Percentiles rank a stretch among this genome's conserved stretches.
These are phyloP conservation scores for Amanita subjunquillea DNA, from an alignment of 768 basidiomycete species.

Conservation along the genomic window DNA sequence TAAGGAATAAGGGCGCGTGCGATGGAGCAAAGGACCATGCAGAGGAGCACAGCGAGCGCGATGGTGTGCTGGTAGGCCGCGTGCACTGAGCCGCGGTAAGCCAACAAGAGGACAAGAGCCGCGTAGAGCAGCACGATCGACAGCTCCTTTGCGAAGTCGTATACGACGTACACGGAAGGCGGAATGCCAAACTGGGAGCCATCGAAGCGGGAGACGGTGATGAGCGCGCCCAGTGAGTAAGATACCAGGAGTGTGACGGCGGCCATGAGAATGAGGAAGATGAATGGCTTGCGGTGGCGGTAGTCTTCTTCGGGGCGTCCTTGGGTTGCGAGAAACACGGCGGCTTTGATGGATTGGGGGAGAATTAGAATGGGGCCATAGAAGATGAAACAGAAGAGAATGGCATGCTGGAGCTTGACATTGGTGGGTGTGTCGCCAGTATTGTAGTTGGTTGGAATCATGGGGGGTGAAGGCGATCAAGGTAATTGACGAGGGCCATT, in stretches of 20 bases:
- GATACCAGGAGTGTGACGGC: not conserved
- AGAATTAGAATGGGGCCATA: not conserved
- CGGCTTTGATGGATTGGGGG: not conserved
- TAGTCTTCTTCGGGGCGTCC: not conserved
- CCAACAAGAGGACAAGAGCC: not conserved
- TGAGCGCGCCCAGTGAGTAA: not conserved
- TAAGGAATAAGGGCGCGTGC: not conserved
- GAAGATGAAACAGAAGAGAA: slow-evolving; percentile 1
- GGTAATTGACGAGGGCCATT: too few species aligned
- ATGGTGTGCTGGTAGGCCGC: not conserved
- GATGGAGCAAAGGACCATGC: not conserved
- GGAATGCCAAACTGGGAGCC: not conserved
- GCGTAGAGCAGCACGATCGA: not conserved
- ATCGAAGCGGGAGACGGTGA: not conserved
- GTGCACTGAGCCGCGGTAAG: not conserved
- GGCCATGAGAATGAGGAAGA: not conserved
- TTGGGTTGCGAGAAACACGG: not conserved
- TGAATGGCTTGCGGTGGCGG: not conserved
- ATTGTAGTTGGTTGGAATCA: too few species aligned
- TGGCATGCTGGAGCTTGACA: not conserved
- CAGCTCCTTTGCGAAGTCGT: not conserved
- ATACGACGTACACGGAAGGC: not conserved
- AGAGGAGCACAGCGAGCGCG: not conserved
- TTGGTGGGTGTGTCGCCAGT: not conserved
- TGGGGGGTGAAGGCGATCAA: too few species aligned